Percentiles rank a stretch among this genome's conserved stretches.
phyloP scores from a whole-genome alignment of 805 yeast species.

The Saccharomycopsis vini region DNA sequence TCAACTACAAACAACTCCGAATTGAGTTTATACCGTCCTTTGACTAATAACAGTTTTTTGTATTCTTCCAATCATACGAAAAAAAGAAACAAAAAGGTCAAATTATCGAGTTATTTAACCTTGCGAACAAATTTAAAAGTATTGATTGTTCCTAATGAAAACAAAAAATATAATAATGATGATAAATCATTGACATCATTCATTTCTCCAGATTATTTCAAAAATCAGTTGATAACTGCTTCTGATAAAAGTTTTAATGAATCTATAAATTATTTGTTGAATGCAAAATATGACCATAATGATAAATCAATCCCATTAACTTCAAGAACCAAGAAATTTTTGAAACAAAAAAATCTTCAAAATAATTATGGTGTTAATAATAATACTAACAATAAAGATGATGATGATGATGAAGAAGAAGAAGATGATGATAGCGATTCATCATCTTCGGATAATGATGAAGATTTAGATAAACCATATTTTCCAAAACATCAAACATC shows the following conservation, averaged over 20 bases:
- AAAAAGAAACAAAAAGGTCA: slow-evolving; percentile 2
- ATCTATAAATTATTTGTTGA: slow-evolving; percentile 11
- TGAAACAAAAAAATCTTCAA: slow-evolving; percentile 26
- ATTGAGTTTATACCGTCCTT: neutral
- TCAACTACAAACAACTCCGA: neutral
- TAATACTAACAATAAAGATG: neutral
- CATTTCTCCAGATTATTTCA: slow-evolving; percentile 3
- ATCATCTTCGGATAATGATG: too few species aligned
- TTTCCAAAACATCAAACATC: slow-evolving; percentile 5
- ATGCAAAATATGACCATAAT: slow-evolving; percentile 3
- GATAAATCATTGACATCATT: neutral
- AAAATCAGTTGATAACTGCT: slow-evolving; percentile 2
- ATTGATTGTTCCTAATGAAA: slow-evolving; percentile 10
- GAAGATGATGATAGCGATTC: neutral
- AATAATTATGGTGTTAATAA: neutral
- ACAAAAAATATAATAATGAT: neutral
- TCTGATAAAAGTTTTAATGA: slow-evolving; percentile 14
- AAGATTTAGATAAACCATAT: slow-evolving; percentile 14
- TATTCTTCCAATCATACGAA: neutral
- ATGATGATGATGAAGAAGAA: slow-evolving; percentile 1
- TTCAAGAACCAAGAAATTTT: slow-evolving; percentile 7
- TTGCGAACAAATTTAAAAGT: slow-evolving; percentile 11
- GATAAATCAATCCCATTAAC: slow-evolving; percentile 12
- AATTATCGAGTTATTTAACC: slow-evolving; percentile 12
- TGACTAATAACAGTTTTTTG: neutral